phyloP scores from a whole-genome alignment of 2,329 filamentous ascomycete genomes.

The Diaporthe eres region DNA sequence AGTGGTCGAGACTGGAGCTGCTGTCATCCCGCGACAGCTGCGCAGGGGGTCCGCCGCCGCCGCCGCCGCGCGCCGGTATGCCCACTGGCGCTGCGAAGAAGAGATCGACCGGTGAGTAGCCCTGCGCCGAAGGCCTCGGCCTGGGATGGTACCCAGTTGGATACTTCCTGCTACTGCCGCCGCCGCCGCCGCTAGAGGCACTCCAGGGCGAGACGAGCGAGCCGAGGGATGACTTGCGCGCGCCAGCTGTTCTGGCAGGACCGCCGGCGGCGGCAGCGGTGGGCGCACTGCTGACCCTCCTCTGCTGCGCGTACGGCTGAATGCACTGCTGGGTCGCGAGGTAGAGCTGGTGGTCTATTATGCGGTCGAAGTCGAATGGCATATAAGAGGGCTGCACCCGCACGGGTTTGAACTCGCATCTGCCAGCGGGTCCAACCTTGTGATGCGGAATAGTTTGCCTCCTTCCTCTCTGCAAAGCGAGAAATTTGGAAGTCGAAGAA shows the following conservation, averaged over 20 bases:
- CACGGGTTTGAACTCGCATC: not conserved
- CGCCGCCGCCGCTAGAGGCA: not conserved
- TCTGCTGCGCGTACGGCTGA: constrained; percentile 3
- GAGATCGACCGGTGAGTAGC: constrained; percentile 9
- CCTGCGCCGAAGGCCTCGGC: constrained; percentile 3
- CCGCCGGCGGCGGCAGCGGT: not conserved
- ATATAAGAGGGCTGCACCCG: not conserved
- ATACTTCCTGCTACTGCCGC: not conserved
- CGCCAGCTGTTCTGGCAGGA: not conserved
- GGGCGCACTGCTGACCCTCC: constrained; percentile 12
- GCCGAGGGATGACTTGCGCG: constrained; percentile 6
- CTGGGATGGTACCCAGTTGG: not conserved
- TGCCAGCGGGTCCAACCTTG: not conserved
- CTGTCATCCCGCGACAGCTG: not conserved
- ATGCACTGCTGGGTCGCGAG: constrained; percentile 35
- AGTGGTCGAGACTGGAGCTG: constrained; percentile 9
- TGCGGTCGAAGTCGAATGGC: constrained; percentile 33
- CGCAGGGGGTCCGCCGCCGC: not conserved
- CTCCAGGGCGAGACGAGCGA: constrained; percentile 13
- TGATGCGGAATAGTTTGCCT: not conserved
- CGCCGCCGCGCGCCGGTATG: not conserved
- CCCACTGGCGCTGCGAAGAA: constrained; percentile 11
- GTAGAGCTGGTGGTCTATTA: constrained; percentile 36
- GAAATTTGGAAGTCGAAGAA: not conserved
- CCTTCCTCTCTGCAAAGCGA: not conserved